These are phyloP conservation scores for Aspergillus sp. DNA, from an alignment of 2,329 filamentous ascomycete species.

Conservation along the genomic window DNA sequence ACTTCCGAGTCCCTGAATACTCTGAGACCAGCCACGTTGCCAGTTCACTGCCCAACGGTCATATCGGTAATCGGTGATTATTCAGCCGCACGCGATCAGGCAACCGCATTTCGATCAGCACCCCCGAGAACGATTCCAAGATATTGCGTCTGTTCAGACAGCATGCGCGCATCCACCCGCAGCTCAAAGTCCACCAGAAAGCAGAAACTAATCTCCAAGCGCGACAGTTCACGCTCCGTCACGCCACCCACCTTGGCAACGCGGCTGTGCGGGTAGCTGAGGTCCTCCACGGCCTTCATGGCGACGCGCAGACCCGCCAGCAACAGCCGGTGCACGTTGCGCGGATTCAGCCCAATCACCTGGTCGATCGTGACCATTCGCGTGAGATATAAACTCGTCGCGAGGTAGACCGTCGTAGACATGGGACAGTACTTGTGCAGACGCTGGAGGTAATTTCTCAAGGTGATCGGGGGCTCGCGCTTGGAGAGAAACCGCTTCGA, in stretches of 20 bases:
- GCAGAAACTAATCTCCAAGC: conserved; percentile 85
- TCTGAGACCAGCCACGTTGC: too few relatives aligned
- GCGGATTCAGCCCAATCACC: conserved; percentile 73
- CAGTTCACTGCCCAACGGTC: too few relatives aligned
- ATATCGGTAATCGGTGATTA: not conserved
- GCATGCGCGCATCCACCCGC: conserved; percentile 57
- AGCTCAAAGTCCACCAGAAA: conserved; percentile 84
- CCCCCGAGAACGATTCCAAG: conserved; percentile 21
- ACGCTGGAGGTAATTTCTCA: conserved; percentile 80
- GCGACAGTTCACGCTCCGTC: conserved; percentile 73
- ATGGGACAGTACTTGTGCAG: conserved; percentile 91
- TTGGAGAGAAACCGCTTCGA: conserved; percentile 93
- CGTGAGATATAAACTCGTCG: conserved; percentile 83
- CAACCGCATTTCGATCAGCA: conserved; percentile 5
- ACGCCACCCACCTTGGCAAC: conserved; percentile 88
- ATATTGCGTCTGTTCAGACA: conserved; percentile 50
- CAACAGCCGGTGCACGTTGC: conserved; percentile 82
- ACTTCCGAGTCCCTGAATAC: too few relatives aligned
- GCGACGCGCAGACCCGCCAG: conserved; percentile 82
- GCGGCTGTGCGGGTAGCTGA: conserved; percentile 79
- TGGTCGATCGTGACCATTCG: conserved; percentile 74
- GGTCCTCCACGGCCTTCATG: conserved; percentile 92
- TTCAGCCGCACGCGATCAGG: conserved; percentile 6
- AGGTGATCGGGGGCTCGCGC: conserved; percentile 73
- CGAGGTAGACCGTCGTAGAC: conserved; percentile 89